Evolutionary conservation across 1,284 basidiomycete species (phyloP).

Genomic region (Rhodotorula sp.): DNA sequence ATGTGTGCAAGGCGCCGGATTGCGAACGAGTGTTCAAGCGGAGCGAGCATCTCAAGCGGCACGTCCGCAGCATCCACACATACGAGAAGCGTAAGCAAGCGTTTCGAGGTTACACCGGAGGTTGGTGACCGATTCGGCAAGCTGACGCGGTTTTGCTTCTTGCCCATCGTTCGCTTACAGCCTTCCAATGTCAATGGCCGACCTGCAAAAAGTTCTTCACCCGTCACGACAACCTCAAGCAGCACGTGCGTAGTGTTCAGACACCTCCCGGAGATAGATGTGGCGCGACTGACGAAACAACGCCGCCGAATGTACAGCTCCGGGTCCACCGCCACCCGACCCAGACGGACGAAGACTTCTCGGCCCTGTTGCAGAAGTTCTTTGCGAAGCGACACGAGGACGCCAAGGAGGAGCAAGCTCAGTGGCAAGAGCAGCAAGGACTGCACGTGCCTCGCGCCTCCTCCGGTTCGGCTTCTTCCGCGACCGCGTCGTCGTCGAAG

Average conservation of each 20-base stretch:
- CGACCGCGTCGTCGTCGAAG: background rate
- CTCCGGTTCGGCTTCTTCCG: no score
- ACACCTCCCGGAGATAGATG: no score
- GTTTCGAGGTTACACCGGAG: no score
- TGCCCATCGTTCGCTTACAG: conserved; percentile 50
- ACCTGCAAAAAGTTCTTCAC: conserved; percentile 79
- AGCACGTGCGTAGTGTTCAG: conserved; percentile 35
- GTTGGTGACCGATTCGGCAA: no score
- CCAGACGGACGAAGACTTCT: conserved; percentile 21
- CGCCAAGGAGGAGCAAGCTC: conserved; percentile 3
- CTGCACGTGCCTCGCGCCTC: no score
- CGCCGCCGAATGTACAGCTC: conserved; percentile 11
- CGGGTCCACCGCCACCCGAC: conserved; percentile 28
- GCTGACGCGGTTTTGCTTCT: background rate
- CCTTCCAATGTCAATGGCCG: conserved; percentile 71
- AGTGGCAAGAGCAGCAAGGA: no score
- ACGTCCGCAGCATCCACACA: conserved; percentile 74
- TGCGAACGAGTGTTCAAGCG: conserved; percentile 68
- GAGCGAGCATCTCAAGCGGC: conserved; percentile 74
- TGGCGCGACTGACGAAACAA: background rate
- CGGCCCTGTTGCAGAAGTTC: conserved; percentile 7
- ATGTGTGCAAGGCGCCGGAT: conserved; percentile 43
- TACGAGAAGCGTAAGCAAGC: conserved; percentile 66
- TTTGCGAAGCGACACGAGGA: conserved; percentile 11
- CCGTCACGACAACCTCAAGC: conserved; percentile 72